Base-by-base conservation (phyloP, 768 basidiomycete species). In the Serpula lacrymans region DNA sequence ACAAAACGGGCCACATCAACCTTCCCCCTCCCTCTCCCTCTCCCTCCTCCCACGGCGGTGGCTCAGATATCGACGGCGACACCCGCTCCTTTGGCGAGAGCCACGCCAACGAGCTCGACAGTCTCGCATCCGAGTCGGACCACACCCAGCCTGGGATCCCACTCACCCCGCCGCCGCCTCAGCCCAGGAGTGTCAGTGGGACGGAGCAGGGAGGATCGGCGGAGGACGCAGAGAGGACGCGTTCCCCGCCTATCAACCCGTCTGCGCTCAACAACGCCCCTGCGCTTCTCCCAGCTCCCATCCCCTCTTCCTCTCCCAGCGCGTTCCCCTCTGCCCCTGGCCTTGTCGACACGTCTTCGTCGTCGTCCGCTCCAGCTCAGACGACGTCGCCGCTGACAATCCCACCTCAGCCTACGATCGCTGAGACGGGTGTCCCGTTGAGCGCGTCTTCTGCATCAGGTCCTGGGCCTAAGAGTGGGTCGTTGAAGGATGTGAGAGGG, bases 11-110 rank as follows among this genome's bases (percentile, higher is more conserved):
- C 0, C 71, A 77, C 43, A 72, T 76, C 51, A 70, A 70, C 29
- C 67, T 88, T 9, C 67, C 71, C 27, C 59, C 69, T 9, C 69
- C 72, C 12, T 46, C 60, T 11, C n/a, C n/a, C n/a, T n/a, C n/a
- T n/a, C n/a, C n/a, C n/a, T n/a, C n/a, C n/a, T n/a, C n/a, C n/a
- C n/a, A n/a, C n/a, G n/a, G n/a, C n/a, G 59, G 68, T 21, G 65
- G 69, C 5, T 62, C 72, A n/a, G 80, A 84, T 54, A 70, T 88
- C 28, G 70, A 82, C 45, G 82, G 82, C 3, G 84, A 91, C 52
- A 86, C 84, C 0, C 77, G 77, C 42, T 88, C 84, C 60, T 92
- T 92, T 54, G 89, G 89, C 14, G 85, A 84, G 61, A 90, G 81
- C 27, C 89, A 92, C 52, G 85, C 84, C 0, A 70, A 64, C 25